Evolutionary conservation across 768 basidiomycete species (phyloP), one percentile per base, ranked within the genome.

Genomic region (Phylloporus rhodoxanthus): DNA sequence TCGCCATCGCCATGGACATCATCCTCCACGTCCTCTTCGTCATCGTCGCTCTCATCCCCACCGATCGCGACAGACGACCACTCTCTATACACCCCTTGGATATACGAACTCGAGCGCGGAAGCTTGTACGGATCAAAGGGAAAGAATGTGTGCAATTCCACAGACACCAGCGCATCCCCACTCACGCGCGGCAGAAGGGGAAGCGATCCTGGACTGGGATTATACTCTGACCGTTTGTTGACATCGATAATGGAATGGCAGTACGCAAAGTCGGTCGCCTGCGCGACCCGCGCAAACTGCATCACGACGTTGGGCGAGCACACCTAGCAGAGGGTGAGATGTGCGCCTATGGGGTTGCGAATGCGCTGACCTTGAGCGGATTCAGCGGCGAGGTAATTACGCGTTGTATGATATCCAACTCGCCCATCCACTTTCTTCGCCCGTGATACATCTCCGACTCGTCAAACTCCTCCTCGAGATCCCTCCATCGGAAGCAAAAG

Each of bases 111-210:
- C 32, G 91, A 92, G 50, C 81, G 77, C 0, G 91, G 87, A 5
- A 99, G 81, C 51, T 84, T 87, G 72, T 91, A 98, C 2, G 96
- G 96, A 67, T 99, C 96, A 64, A 99, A 99, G 0, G 96, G 96
- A 74, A 99, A 99, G 73, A 97, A 98, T 10, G 85, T 82, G 62
- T 91, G 92, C 48, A 98, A 75, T 52, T 94, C 91, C 8, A 78
- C 73, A 44, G 79, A 79, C 51, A 74, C 58, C 42, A 69, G 68
- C 43, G 64, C 70, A 8, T 68, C 70, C 15, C 70, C 57, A 25
- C 67, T 54, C 10, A 57, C 49, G 17, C 59, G 17, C 56, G 61
- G 52, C 57, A 63, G 25, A 1, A 57, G 23, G 8, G 56, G 48
- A 10, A 55, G 38, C 11, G 56, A 54, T 37, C 60, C 59, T 17